Evolutionary conservation across 2,329 filamentous ascomycete species (phyloP), one percentile per base, ranked within the genome.

Genomic region (Ophiostoma triangulosporum): DNA sequence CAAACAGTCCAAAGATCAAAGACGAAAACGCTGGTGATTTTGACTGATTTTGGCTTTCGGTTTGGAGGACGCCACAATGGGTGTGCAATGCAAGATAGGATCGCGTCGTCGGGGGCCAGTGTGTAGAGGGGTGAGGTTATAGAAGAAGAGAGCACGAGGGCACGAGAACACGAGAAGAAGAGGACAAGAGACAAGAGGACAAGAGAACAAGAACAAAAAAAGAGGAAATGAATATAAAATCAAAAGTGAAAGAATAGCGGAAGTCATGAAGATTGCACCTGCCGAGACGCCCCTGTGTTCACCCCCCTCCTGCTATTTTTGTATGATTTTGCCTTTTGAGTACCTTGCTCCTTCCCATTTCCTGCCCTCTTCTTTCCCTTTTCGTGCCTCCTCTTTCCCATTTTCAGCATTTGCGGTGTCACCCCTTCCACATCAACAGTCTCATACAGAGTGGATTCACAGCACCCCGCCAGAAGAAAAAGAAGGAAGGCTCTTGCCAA

Each of bases 401-500:
- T 32, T 29, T n/a, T 22, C n/a, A 31, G 46, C 24, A 6, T 15
- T 5, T 29, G 20, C 26, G 15, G 43, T 46, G 29, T 22, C 27
- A 29, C 29, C 33, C 46, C 46, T 48, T 8, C 29, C 29, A 31
- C 4, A 12, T 14, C n/a, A 33, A 32, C 20, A 22, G 12, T 17
- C n/a, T n/a, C n/a, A 32, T 29, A 14, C 15, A 29, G 24, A n/a
- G 43, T 46, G 24, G 43, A 15, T 35, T 17, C n/a, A 24, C 38
- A 35, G 48, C 38, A 27, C 17, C 31, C 38, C 38, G 40, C 38
- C 38, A 26, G 35, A 29, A 20, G 7, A 48, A 29, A 20, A 11
- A 48, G 43, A 52, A 52, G 49, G 43, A 52, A 51, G 26, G 33
- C 33, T 32, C 31, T 48, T 35, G 43, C 43, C 33, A 50, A 17